phyloP scores from a whole-genome alignment of 805 yeast species.

The Yarrowia sp. region DNA sequence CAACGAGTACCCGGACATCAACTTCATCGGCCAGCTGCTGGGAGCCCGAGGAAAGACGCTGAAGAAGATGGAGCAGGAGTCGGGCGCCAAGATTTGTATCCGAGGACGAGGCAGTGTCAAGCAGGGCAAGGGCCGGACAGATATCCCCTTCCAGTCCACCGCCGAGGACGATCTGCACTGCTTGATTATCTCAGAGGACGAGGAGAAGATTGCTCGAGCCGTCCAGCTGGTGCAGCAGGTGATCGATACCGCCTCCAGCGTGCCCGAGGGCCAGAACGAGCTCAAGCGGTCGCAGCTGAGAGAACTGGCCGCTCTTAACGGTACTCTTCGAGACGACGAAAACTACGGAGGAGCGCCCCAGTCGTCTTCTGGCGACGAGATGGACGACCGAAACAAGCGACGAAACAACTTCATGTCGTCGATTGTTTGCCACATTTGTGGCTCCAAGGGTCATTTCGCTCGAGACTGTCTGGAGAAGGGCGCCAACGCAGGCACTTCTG shows the following conservation, averaged over 20 bases:
- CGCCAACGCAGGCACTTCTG: conserved; percentile 11
- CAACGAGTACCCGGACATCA: conserved; percentile 86
- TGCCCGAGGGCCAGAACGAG: conserved; percentile 94
- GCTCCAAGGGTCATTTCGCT: conserved; percentile 83
- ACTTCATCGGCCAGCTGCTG: conserved; percentile 85
- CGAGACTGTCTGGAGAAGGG: conserved; percentile 71
- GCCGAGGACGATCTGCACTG: conserved; percentile 89
- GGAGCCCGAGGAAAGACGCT: conserved; percentile 97
- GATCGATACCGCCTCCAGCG: conserved; percentile 79
- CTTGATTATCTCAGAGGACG: conserved; percentile 80
- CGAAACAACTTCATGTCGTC: conserved; percentile 58
- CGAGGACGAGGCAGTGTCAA: conserved; percentile 96
- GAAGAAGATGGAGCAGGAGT: conserved; percentile 76
- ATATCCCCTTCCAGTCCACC: conserved; percentile 57
- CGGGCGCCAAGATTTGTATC: conserved; percentile 89
- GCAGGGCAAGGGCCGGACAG: conserved; percentile 74
- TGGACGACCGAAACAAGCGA: conserved; percentile 55
- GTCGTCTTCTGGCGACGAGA: conserved; percentile 60
- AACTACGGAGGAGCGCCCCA: conserved; percentile 68
- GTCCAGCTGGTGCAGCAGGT: conserved; percentile 74
- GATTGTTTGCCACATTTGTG: conserved; percentile 79
- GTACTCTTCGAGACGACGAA: conserved; percentile 86
- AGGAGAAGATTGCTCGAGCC: conserved; percentile 77
- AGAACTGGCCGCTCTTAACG: conserved; percentile 91
- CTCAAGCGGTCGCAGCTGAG: conserved; percentile 88